phyloP scores from a whole-genome alignment of 768 basidiomycete genomes.

The Tylopilus balloui region DNA sequence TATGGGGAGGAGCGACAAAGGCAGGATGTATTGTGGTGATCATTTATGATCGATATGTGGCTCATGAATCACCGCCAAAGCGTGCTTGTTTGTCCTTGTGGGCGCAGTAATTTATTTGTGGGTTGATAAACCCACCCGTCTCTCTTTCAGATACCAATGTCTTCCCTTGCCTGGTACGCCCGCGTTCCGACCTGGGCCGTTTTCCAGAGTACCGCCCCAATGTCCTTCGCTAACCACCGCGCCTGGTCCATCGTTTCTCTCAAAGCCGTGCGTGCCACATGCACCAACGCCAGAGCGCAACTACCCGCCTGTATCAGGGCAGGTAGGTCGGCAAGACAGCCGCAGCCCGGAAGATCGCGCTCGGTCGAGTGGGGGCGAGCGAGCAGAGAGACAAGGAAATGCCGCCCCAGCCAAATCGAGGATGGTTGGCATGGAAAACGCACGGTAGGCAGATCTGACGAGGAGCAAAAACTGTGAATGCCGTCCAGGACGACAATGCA shows the following conservation, averaged over 20 bases:
- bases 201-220: neutral
- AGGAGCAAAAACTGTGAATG: neutral
- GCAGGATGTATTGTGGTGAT: slow-evolving; percentile 20
- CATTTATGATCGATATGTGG: slow-evolving; percentile 33
- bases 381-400: neutral
- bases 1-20: slow-evolving; percentile 29
- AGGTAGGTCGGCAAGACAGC: neutral
- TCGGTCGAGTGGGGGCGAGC: neutral
- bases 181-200: no score
- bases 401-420: slow-evolving; percentile 1
- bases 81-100: slow-evolving; percentile 46
- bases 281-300: neutral
- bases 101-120: slow-evolving; percentile 35
- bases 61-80: slow-evolving; percentile 27
- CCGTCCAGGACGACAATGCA: slow-evolving; percentile 6
- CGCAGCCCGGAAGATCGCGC: neutral
- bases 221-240: neutral
- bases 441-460: neutral
- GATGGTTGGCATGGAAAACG: neutral
- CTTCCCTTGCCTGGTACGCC: neutral
- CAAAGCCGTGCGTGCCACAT: neutral
- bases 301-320: neutral
- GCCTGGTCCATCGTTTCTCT: neutral
- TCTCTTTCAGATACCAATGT: slow-evolving; percentile 6
- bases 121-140: slow-evolving; percentile 21